Evolutionary conservation across 106 monocot genomes (phyloP), one percentile per base, ranked within the genome.

Genomic region (Iris macrosiphon): DNA sequence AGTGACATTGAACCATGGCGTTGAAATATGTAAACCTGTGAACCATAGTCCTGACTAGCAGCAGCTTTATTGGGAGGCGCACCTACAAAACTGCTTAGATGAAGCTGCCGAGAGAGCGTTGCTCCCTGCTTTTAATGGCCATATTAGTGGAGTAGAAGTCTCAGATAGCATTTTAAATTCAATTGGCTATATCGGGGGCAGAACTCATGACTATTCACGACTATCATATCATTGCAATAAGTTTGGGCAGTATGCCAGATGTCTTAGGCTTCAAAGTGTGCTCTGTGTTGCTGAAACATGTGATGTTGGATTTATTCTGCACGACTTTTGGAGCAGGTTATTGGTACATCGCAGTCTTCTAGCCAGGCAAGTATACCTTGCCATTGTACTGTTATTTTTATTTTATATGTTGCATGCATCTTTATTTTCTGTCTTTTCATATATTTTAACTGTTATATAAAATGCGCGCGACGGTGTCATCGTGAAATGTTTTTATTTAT

Each of bases 81-180:
- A 67, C 57, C 30, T 67, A 48, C 67, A 67, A 49, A 57, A 49
- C 59, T 83, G 77, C 64, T 66, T 83, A 40, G 77, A 83, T 56
- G 73, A 69, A 62, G 77, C 82, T 46, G 72, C 72, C 19, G 82
- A 78, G 73, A 83, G 37, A 62, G 82, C 77, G 25, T 65, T 74
- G 39, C 73, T 77, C 69, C 77, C 77, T 57, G n/a, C 70, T 45
- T 83, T 73, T 57, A 37, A 48, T 78, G 77, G 77, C 20, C 26
- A 49, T 58, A 61, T 83, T 61, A 23, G 52, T 31, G 65, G 59
- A 61, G 15, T 72, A 33, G 31, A 33, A 47, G 32, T 75, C 14
- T 49, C 57, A 75, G 75, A 59, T 45, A 24, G 17, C 35, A 67
- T 69, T 26, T 33, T 75, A 63, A 45, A 50, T 27, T 63, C 41